phyloP scores from a whole-genome alignment of 2,329 filamentous ascomycete genomes.

The Exophiala calicioides region DNA sequence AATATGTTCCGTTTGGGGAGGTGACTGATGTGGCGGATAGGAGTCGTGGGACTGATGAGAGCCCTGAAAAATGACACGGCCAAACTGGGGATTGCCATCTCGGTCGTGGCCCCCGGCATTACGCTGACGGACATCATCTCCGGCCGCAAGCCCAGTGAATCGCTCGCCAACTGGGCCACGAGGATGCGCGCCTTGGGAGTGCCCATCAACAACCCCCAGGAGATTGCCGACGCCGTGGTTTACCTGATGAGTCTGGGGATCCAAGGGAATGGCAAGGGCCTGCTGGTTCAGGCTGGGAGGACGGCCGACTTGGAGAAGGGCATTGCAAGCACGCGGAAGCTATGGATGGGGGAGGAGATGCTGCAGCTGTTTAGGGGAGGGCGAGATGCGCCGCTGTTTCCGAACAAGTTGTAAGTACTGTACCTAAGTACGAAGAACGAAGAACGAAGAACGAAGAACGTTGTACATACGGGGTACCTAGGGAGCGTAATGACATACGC shows the following conservation, averaged over 20 bases:
- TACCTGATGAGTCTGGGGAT: constrained; percentile 48
- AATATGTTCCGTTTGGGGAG: not conserved
- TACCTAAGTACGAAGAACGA: not conserved
- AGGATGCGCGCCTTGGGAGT: constrained; percentile 48
- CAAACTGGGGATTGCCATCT: constrained; percentile 48
- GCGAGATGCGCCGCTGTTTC: constrained; percentile 35
- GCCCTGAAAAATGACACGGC: constrained; percentile 52
- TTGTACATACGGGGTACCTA: not conserved
- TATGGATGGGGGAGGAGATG: constrained; percentile 56
- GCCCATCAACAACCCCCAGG: constrained; percentile 50
- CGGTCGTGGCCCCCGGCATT: constrained; percentile 52
- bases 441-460: not conserved
- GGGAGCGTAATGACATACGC: no score
- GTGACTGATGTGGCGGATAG: constrained; percentile 21
- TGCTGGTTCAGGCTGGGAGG: constrained; percentile 48
- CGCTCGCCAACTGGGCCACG: constrained; percentile 43
- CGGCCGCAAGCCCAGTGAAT: constrained; percentile 36
- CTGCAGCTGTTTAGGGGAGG: constrained; percentile 51
- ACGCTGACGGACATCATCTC: constrained; percentile 50
- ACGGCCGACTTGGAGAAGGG: constrained; percentile 50
- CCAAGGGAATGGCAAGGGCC: constrained; percentile 48
- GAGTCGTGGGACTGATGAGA: constrained; percentile 53
- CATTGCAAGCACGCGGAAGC: constrained; percentile 46
- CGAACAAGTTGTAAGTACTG: constrained; percentile 30
- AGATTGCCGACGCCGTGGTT: constrained; percentile 47